phyloP scores from a whole-genome alignment of 768 basidiomycete genomes.

The Neoboletus magnificus region DNA sequence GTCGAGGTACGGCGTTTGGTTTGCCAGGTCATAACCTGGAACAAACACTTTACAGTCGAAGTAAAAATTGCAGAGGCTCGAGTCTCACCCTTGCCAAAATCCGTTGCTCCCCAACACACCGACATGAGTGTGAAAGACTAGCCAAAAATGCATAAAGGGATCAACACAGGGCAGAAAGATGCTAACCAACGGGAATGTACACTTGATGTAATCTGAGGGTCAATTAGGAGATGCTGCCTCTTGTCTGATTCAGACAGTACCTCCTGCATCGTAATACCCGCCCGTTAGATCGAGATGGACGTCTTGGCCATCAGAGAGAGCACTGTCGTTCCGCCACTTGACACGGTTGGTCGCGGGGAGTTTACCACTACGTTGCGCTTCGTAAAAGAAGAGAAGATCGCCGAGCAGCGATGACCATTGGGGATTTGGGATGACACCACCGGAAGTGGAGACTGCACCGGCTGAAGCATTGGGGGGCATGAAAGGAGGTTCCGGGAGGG shows the following conservation, averaged over 20 bases:
- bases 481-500: slow-evolving; percentile 63
- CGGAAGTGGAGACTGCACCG: slow-evolving; percentile 48
- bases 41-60: background rate
- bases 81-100: slow-evolving; percentile 68
- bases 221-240: background rate
- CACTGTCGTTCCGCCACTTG: slow-evolving; percentile 83
- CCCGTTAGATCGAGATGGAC: slow-evolving; percentile 73
- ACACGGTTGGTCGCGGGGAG: slow-evolving; percentile 70
- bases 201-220: slow-evolving; percentile 77
- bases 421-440: slow-evolving; percentile 50
- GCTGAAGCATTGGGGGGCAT: slow-evolving; percentile 57
- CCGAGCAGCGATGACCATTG: slow-evolving; percentile 86
- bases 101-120: slow-evolving; percentile 86
- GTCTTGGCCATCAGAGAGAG: slow-evolving; percentile 71
- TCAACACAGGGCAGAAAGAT: background rate
- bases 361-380: slow-evolving; percentile 82
- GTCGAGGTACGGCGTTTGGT: slow-evolving; percentile 91
- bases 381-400: slow-evolving; percentile 83
- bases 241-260: slow-evolving; percentile 37
- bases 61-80: background rate
- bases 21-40: slow-evolving; percentile 75
- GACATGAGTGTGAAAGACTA: slow-evolving; percentile 83
- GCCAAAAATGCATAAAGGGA: background rate
- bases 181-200: slow-evolving; percentile 76
- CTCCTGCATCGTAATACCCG: slow-evolving; percentile 93